Evolutionary conservation across 169 alveolate genomes (phyloP).

Genomic region (Cryptosporidium felis): DNA sequence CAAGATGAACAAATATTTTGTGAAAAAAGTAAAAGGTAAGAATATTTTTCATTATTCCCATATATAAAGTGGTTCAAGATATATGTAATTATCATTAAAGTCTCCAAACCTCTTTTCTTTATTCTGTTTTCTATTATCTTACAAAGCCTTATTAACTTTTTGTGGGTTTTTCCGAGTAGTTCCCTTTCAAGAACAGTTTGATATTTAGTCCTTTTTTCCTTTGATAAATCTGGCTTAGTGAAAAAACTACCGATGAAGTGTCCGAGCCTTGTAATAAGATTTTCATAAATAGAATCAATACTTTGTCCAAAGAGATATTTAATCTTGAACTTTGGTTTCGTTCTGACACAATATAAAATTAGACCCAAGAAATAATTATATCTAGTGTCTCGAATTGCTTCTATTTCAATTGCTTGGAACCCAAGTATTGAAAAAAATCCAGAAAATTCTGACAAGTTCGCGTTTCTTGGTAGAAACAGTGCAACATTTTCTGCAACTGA

Average conservation of each 20-base stretch:
- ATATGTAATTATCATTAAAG: not conserved
- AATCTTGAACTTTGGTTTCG: not conserved
- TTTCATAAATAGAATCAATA: not conserved
- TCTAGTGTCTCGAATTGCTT: conserved; percentile 39
- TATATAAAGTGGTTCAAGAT: not conserved
- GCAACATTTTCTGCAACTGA: conserved; percentile 37
- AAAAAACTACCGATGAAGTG: not conserved
- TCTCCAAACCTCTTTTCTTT: conserved; percentile 1
- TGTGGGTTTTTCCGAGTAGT: not conserved
- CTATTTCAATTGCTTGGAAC: conserved; percentile 53
- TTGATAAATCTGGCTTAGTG: not conserved
- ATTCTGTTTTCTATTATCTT: not conserved
- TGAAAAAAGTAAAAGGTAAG: too few relatives aligned
- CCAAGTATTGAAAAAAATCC: conserved; percentile 25
- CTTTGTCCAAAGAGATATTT: conserved; percentile 40
- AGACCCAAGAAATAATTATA: conserved; percentile 33
- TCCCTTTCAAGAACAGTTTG: not conserved
- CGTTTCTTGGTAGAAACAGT: conserved; percentile 54
- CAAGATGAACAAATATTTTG: too few relatives aligned
- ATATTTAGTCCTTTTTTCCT: not conserved
- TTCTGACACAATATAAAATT: conserved; percentile 20
- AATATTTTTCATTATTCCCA: not conserved
- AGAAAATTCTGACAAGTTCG: conserved; percentile 27
- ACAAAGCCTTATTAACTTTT: not conserved
- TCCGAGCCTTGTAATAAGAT: not conserved